Base-by-base conservation (phyloP, 331 rosid species). In the Telfairia occidentalis region DNA sequence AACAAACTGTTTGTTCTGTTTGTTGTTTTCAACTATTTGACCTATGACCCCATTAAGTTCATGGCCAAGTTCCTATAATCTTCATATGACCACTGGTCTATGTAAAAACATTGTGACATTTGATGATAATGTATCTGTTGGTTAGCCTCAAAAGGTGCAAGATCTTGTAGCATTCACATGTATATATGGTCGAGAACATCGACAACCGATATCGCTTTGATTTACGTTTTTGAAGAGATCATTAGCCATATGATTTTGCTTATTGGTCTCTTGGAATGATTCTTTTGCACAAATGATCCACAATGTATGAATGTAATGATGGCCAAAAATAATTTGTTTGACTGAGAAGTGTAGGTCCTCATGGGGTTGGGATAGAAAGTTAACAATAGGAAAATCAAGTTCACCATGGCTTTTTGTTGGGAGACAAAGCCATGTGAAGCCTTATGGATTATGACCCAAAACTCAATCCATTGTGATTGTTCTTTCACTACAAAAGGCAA, bases 221-320 rank as follows among this genome's bases (percentile, higher is more conserved):
- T 65, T 65, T 37, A 35, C 49, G 18, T 65, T 65, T 37, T 65
- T 9, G n/a, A 43, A 67, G 43, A 67, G 54, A 26, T 43, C 43
- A 67, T 67, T 12, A 42, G 74, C 74, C 26, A 48, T n/a, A 70
- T 48, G 66, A 30, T 57, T 74, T 69, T 42, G 74, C n/a, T 53
- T 43, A 58, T 70, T 72, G 59, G 60, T 72, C 43, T 72, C 29
- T 54, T 37, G 72, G 6, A 50, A 72, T 49, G 9, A 50, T 48
- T 72, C 45, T 72, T 49, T 42, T 72, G 30, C 18, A 9, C 48
- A 50, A 67, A 67, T 67, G 74, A 67, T 67, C 74, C 55, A 67
- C 23, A 67, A 67, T 67, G 55, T 67, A 67, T 67, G 74, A 67
- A 67, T 67, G 54, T 67, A 18, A 67, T 67, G 74, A 67, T 67